phyloP scores from a whole-genome alignment of 768 basidiomycete species.

The Mycena rosella region DNA sequence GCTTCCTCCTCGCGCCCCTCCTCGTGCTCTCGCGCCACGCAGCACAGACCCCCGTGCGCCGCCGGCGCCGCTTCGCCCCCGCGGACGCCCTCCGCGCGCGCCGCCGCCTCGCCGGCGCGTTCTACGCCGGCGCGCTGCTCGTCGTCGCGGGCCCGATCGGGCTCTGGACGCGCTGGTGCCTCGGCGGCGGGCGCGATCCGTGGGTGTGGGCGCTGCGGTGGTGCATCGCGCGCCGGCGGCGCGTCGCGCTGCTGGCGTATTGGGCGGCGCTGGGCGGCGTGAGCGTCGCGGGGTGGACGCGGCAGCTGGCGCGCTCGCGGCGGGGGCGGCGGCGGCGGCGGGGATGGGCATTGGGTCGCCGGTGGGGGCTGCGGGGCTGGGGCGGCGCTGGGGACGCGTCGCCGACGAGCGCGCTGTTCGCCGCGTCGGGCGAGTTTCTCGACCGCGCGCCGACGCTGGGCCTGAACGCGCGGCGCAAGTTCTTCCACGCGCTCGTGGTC shows the following conservation, averaged over 20 bases:
- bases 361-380: no score
- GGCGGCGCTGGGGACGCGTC: neutral
- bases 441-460: conserved; percentile 85
- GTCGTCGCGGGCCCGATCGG: conserved; percentile 89
- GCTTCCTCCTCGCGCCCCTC: conserved; percentile 94
- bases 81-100: conserved; percentile 87
- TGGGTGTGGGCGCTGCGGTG: conserved; percentile 89
- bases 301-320: conserved; percentile 86
- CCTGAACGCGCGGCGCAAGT: conserved; percentile 94
- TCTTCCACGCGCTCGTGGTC: conserved; percentile 96
- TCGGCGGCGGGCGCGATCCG: conserved; percentile 83
- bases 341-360: conserved; percentile 6
- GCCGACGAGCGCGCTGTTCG: conserved; percentile 64
- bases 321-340: conserved; percentile 1
- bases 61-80: conserved; percentile 89
- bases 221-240: conserved; percentile 84
- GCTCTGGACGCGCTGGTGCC: conserved; percentile 91
- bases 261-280: conserved; percentile 86
- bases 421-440: conserved; percentile 82
- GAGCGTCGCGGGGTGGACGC: conserved; percentile 95
- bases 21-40: conserved; percentile 93
- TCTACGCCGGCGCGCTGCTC: conserved; percentile 81
- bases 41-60: conserved; percentile 86
- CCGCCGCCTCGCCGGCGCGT: conserved; percentile 85
- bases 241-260: conserved; percentile 83